phyloP scores from a whole-genome alignment of 768 basidiomycete genomes.

The Boletus pseudopeckii region DNA sequence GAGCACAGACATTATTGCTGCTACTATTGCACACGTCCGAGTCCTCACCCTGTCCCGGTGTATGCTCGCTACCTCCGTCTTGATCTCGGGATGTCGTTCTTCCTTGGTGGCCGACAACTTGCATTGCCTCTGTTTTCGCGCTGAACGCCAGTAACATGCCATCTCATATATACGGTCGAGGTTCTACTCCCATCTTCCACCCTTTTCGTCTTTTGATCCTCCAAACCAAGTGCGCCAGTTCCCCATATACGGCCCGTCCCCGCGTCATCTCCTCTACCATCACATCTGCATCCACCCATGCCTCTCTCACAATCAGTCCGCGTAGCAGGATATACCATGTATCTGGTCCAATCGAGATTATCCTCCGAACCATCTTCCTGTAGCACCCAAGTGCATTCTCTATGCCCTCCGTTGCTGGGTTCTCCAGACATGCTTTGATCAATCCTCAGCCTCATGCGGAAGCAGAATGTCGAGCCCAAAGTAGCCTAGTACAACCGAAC shows the following conservation, averaged over 20 bases:
- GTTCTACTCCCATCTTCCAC: constrained; percentile 27
- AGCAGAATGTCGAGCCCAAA: too few species aligned
- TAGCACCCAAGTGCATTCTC: constrained; percentile 56
- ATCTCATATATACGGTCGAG: constrained; percentile 28
- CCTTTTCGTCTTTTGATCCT: constrained; percentile 43
- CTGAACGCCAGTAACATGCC: constrained; percentile 7
- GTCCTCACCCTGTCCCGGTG: constrained; percentile 39
- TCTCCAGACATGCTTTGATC: constrained; percentile 61
- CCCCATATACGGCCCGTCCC: constrained; percentile 44
- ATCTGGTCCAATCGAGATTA: constrained; percentile 49
- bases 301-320: constrained; percentile 54
- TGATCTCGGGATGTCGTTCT: too few species aligned
- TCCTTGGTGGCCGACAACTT: constrained; percentile 40
- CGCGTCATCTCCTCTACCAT: constrained; percentile 59
- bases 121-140: constrained; percentile 14
- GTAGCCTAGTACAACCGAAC: too few species aligned
- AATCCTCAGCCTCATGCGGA: constrained; percentile 73
- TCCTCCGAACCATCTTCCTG: constrained; percentile 53
- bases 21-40: too few species aligned
- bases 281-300: constrained; percentile 59
- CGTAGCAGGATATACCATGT: constrained; percentile 78
- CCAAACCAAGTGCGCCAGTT: constrained; percentile 47
- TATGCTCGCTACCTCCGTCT: constrained; percentile 68
- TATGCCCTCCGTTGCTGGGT: constrained; percentile 47
- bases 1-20: constrained; percentile 89